Conservation (phyloP, 2,329 filamentous ascomycete genomes). For the Fusarium papillatum region DNA sequence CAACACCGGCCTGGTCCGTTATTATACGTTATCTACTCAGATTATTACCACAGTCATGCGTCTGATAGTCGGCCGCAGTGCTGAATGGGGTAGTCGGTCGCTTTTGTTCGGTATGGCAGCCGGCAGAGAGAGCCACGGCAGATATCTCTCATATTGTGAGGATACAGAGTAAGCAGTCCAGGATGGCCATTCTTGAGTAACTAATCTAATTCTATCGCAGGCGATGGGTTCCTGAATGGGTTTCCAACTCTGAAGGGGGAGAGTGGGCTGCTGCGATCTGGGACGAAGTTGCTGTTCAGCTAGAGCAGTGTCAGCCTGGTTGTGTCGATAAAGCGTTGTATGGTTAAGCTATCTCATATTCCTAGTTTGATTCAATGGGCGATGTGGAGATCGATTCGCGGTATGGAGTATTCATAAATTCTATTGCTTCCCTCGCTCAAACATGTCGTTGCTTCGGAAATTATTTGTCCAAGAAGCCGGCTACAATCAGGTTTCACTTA, state of each 20-base stretch:
- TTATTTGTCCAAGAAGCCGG: too few species aligned
- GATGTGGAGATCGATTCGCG: too few species aligned
- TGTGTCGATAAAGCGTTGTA: neutral
- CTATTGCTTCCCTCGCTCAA: too few species aligned
- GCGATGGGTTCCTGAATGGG: neutral
- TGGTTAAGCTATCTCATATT: neutral
- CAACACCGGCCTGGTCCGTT: neutral
- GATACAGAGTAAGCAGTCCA: neutral
- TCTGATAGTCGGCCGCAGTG: neutral
- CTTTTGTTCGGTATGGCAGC: constrained; percentile 1
- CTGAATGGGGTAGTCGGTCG: constrained; percentile 2
- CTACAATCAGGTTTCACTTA: too few species aligned
- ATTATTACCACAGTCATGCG: neutral
- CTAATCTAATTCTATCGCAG: neutral
- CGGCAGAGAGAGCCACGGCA: neutral
- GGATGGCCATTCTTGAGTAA: neutral
- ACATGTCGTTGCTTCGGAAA: too few species aligned
- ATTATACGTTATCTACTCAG: neutral
- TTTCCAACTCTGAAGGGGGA: neutral
- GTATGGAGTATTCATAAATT: too few species aligned
- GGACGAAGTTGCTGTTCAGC: neutral
- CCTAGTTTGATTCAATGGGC: too few species aligned
- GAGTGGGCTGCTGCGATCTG: neutral
- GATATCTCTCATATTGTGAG: constrained; percentile 1
- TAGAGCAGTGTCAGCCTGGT: neutral